Evolutionary conservation across 2,329 filamentous ascomycete species (phyloP), one percentile per base, ranked within the genome.

Genomic region (Metarhizium humberi): DNA sequence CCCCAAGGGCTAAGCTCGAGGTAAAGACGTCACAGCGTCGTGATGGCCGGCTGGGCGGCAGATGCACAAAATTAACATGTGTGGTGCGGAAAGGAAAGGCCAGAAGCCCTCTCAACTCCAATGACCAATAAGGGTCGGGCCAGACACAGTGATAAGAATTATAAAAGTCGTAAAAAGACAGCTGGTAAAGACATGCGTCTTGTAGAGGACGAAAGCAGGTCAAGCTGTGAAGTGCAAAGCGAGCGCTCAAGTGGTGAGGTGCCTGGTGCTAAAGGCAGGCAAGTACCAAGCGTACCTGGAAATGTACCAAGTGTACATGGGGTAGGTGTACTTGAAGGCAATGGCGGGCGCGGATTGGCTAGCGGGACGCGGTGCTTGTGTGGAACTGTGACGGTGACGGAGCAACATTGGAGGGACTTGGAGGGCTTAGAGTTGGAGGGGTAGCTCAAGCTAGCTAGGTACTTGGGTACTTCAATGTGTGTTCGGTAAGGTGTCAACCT

Each of bases 61-160:
- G 70, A 74, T 76, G 70, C 67, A 69, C 69, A 71, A 71, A 70
- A 75, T 81, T 76, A 81, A 79, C 79, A 82, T 82, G 75, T 79
- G 77, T 76, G 66, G 62, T 73, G 59, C 60, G 59, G 63, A 61
- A 57, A 61, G 55, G 55, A 52, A 43, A 56, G 56, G 62, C 53
- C 40, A 55, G 36, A 45, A 38, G 50, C 54, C 45, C 51, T 50
- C 52, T 52, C 29, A 29, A 30, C 34, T 16, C 6, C 18, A 6
- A 29, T 14, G 50, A 32, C 53, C 45, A 45, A 29, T 36, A 36
- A 25, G 47, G 45, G 52, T 34, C 52, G 8, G 42, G 5, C 16
- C 4, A 20, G 43, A 34, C 43, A 51, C 25, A 11, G 25, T 42
- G 32, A 34, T 34, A 52, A 50, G 32, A 36, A 34, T 6, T 10